Evolutionary conservation across 164 flowering plant species (phyloP), one percentile per base, ranked within the genome.

Genomic region (Cinnamomum chago): DNA sequence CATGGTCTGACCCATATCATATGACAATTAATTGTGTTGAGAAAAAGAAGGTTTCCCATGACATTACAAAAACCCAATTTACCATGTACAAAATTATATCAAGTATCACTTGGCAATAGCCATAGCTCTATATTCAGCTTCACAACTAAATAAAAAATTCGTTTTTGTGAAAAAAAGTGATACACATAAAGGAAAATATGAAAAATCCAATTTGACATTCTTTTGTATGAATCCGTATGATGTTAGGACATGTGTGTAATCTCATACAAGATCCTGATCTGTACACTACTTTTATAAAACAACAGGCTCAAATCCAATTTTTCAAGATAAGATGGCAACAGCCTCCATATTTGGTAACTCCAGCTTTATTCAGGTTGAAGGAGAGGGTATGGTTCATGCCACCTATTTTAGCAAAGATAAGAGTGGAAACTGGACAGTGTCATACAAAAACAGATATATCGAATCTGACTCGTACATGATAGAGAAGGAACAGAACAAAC

Each of bases 381-480:
- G 77, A 35, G 68, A 75, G 23, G 77, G 77, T 28, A 75, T 75
- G 77, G 11, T 62, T 12, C 72, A 75, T 58, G 77, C 73, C 17
- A 72, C 72, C 20, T 72, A 77, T 18, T 77, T 77, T 22, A 40
- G 20, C 2, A 77, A 72, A 72, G 75, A 77, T n/a, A 1, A 77
- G 62, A 66, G 9, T 40, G 75, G 76, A 62, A 68, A 58, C 40
- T 73, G 76, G 79, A 62, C 10, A 14, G 25, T 77, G 11, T 66
- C 68, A 20, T 77, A 72, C 62, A 77, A 72, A 23, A 72, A 77
- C 58, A 77, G 60, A 58, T 72, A 72, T 62, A 50, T 72, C n/a
- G 62, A 77, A 50, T 23, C 72, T 23, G 62, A 68, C 20, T 24
- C 76, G 3, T 27, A 72, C 62, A 24, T 65, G 47, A 5, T 50